phyloP scores from a whole-genome alignment of 1,284 basidiomycete genomes.

The Pseudozyma pruni region DNA sequence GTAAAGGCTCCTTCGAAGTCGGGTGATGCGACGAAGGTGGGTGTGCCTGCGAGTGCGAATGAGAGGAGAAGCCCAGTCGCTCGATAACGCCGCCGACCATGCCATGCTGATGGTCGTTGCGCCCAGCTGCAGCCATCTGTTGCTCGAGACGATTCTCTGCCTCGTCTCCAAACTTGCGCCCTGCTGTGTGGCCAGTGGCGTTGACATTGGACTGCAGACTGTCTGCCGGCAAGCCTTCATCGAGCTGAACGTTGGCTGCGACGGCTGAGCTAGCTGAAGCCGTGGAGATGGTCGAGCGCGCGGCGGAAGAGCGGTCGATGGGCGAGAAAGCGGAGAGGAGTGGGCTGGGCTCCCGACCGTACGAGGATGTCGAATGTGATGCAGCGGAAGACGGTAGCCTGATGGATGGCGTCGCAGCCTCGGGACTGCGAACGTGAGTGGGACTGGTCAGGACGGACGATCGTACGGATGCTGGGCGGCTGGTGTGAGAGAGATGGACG shows the following conservation, averaged over 20 bases:
- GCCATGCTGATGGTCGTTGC: conserved; percentile 49
- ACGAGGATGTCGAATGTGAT: conserved; percentile 13
- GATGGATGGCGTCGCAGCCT: conserved; percentile 23
- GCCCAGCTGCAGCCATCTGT: conserved; percentile 45
- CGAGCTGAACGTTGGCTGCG: conserved; percentile 41
- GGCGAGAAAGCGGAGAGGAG: conserved; percentile 16
- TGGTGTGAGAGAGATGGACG: conserved; percentile 21
- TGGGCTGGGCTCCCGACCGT: conserved; percentile 27
- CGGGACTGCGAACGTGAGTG: conserved; percentile 30
- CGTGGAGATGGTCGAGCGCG: conserved; percentile 31
- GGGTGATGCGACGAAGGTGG: conserved; percentile 7
- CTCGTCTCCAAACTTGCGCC: conserved; percentile 14
- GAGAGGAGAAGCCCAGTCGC: conserved; percentile 28
- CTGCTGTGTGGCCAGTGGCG: conserved; percentile 33
- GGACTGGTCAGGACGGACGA: conserved; percentile 22
- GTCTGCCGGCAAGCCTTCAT: conserved; percentile 21
- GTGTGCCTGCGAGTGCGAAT: conserved; percentile 12
- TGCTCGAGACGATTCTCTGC: conserved; percentile 41
- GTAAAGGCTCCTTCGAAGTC: neutral
- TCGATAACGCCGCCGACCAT: conserved; percentile 45
- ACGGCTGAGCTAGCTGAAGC: conserved; percentile 30
- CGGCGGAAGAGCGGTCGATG: conserved; percentile 22
- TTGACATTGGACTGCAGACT: conserved; percentile 38
- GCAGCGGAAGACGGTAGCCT: conserved; percentile 13
- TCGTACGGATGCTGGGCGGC: conserved; percentile 16